A percentile compares a stretch with the other conserved stretches of the same genome.
Evolutionary conservation across 345 rosid species (phyloP).

Genomic region (Eucalyptus dawsonii): DNA sequence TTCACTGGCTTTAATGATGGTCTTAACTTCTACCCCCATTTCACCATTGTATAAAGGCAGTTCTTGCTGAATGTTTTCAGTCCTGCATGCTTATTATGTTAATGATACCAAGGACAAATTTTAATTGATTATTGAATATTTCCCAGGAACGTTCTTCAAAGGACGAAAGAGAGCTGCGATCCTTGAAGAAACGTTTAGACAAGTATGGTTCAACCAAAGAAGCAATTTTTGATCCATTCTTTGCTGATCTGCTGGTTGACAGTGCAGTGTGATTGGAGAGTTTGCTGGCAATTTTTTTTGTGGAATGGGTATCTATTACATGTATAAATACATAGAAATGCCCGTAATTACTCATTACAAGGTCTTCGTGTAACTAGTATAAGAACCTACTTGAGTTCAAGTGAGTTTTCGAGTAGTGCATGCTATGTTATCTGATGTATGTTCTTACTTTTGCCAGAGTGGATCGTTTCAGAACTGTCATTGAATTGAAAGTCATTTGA

Average conservation of each 20-base stretch:
- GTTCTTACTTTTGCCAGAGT: not conserved
- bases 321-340: not conserved
- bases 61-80: not conserved
- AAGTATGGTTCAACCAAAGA: constrained; percentile 71
- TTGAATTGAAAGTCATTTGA: not conserved
- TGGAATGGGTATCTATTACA: not conserved
- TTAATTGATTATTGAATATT: not conserved
- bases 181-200: constrained; percentile 73
- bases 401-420: not conserved
- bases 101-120: not conserved
- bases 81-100: not conserved
- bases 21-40: not conserved
- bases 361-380: not conserved
- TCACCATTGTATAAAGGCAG: not conserved
- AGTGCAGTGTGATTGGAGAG: not conserved
- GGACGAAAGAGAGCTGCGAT: constrained; percentile 61
- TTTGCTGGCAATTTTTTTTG: not conserved
- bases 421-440: not conserved
- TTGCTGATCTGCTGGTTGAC: constrained; percentile 36
- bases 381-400: not conserved
- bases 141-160: constrained; percentile 58
- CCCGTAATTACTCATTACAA: not conserved
- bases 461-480: not conserved
- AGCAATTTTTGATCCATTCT: constrained; percentile 65
- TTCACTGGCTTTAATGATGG: not conserved